Conservation (phyloP, 257 asterid genomes). For the Lantana camara region DNA sequence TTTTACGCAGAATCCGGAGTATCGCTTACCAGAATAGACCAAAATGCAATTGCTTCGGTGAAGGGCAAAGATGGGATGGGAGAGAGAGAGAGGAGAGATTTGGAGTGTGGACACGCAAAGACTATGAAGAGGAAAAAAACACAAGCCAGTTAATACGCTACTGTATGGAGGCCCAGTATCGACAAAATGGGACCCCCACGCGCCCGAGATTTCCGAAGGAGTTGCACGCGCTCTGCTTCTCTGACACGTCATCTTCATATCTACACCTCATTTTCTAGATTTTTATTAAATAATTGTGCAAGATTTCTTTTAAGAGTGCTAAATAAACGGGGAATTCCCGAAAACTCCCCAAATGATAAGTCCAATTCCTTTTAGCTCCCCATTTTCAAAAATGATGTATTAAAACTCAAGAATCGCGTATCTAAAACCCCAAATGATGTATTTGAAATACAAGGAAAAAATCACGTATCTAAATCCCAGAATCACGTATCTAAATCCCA, state of each 20-base stretch:
- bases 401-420: too few species aligned
- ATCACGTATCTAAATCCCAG: too few species aligned
- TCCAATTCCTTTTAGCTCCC: too few species aligned
- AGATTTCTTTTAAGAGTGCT: too few species aligned
- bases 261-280: slow-evolving; percentile 33
- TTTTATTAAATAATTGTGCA: too few species aligned
- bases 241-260: slow-evolving; percentile 14
- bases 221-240: slow-evolving; percentile 28
- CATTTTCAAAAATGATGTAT: too few species aligned
- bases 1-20: slow-evolving; percentile 22
- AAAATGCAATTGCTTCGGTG: slow-evolving; percentile 48
- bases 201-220: not conserved
- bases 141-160: slow-evolving; percentile 36
- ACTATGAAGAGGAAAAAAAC: slow-evolving; percentile 15
- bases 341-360: too few species aligned
- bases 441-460: too few species aligned
- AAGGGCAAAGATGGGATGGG: slow-evolving; percentile 39
- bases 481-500: too few species aligned
- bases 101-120: slow-evolving; percentile 60
- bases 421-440: too few species aligned
- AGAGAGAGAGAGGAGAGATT: slow-evolving; percentile 17
- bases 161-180: slow-evolving; percentile 55
- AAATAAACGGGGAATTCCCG: too few species aligned
- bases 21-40: slow-evolving; percentile 20
- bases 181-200: slow-evolving; percentile 26